These are phyloP conservation scores for Capsicum rhomboideum DNA, from an alignment of 257 asterid species.

Conservation along the genomic window DNA sequence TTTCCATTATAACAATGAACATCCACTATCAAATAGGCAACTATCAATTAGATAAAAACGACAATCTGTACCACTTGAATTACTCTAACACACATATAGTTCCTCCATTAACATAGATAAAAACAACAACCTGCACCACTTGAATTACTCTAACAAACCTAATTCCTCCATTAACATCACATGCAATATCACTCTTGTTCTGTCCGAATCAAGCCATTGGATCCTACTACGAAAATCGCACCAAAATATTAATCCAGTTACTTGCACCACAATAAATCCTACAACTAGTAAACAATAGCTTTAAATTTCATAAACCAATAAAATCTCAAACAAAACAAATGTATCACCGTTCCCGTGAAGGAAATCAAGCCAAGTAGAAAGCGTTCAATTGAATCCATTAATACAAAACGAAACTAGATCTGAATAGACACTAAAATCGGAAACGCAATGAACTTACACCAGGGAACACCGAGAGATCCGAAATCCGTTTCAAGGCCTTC, in stretches of 20 bases:
- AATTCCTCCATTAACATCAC: not conserved
- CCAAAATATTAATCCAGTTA: not conserved
- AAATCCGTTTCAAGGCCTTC: slow-evolving; percentile 78
- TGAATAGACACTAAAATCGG: not conserved
- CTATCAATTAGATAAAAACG: not conserved
- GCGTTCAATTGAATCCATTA: not conserved
- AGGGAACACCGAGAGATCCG: slow-evolving; percentile 96
- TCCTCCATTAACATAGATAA: not conserved
- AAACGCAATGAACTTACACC: slow-evolving; percentile 56
- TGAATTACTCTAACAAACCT: not conserved
- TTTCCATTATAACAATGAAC: not conserved
- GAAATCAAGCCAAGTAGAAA: not conserved
- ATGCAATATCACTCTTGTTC: not conserved
- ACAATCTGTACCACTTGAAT: not conserved
- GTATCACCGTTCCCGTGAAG: not conserved
- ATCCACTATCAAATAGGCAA: not conserved
- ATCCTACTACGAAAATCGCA: not conserved
- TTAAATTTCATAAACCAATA: not conserved
- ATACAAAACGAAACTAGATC: not conserved
- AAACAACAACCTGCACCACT: not conserved
- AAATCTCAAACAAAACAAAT: not conserved
- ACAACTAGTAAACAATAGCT: not conserved
- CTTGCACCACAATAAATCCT: not conserved
- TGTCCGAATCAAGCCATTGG: not conserved
- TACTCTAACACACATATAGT: not conserved